Conservation (phyloP, 768 basidiomycete genomes). For the Tylopilus balloui region DNA sequence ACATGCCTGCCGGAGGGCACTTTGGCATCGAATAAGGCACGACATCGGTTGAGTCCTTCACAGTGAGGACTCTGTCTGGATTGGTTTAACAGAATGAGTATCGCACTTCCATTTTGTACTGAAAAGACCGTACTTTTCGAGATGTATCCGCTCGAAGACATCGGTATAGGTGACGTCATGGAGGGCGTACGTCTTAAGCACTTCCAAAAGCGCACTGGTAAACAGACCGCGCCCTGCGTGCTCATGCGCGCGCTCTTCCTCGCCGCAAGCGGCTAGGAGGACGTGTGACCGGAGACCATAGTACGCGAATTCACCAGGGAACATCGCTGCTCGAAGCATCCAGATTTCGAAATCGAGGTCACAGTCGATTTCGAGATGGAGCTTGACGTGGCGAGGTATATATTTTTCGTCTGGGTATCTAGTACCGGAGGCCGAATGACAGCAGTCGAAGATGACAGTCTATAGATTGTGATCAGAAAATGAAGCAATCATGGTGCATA, state of each 20-base stretch:
- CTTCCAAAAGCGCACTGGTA: constrained; percentile 20
- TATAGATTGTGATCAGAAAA: constrained; percentile 12
- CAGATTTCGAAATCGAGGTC: constrained; percentile 30
- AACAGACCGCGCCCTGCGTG: constrained; percentile 21
- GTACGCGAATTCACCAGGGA: constrained; percentile 22
- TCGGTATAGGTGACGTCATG: constrained; percentile 24
- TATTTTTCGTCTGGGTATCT: constrained; percentile 16
- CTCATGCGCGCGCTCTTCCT: constrained; percentile 32
- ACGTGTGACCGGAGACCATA: constrained; percentile 36
- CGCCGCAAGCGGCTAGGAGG: constrained; percentile 40
- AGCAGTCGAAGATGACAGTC: constrained; percentile 47
- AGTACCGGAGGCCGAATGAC: constrained; percentile 38
- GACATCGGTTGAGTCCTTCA: constrained; percentile 21
- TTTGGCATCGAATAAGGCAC: constrained; percentile 20
- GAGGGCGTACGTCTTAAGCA: constrained; percentile 5
- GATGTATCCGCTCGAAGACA: constrained; percentile 16
- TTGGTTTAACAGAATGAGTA: neutral
- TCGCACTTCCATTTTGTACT: neutral
- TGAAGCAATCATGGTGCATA: constrained; percentile 10
- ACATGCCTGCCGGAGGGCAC: constrained; percentile 7
- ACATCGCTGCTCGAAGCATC: constrained; percentile 9
- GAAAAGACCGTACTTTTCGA: neutral
- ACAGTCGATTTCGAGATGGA: neutral
- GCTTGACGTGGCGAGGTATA: constrained; percentile 3
- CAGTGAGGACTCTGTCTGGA: constrained; percentile 30